Percentiles rank a stretch among this genome's conserved stretches.
These are phyloP conservation scores for Komagataella kurtzmanii DNA, from an alignment of 805 yeast genomes.

Conservation along the genomic window DNA sequence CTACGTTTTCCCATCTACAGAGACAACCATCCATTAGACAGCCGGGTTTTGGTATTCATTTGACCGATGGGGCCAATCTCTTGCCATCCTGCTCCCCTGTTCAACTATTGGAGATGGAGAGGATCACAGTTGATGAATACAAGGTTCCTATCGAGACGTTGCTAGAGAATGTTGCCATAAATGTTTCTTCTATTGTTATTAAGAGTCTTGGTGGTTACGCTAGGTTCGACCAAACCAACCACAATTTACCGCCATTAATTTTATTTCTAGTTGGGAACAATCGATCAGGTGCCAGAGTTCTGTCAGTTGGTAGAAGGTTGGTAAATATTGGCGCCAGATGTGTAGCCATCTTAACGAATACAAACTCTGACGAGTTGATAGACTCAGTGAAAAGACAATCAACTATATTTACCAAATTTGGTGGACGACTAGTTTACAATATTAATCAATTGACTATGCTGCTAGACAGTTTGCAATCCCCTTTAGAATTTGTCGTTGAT, in stretches of 20 bases:
- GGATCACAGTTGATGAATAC: slow-evolving; percentile 39
- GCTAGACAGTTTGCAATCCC: slow-evolving; percentile 42
- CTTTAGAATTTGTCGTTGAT: slow-evolving; percentile 70
- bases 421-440: slow-evolving; percentile 49
- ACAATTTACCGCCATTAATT: slow-evolving; percentile 70
- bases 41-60: slow-evolving; percentile 1
- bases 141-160: slow-evolving; percentile 30
- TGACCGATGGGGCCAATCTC: slow-evolving; percentile 10
- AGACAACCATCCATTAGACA: background rate
- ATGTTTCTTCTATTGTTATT: slow-evolving; percentile 45
- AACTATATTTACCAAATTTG: slow-evolving; percentile 40
- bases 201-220: slow-evolving; percentile 57
- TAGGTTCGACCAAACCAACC: slow-evolving; percentile 51
- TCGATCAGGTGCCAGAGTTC: slow-evolving; percentile 59
- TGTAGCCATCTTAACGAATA: slow-evolving; percentile 31
- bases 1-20: background rate
- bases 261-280: slow-evolving; percentile 63
- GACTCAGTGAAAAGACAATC: slow-evolving; percentile 30
- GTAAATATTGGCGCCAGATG: slow-evolving; percentile 63
- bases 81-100: slow-evolving; percentile 62
- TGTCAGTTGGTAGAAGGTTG: slow-evolving; percentile 71
- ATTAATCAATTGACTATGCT: slow-evolving; percentile 21
- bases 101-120: slow-evolving; percentile 67
- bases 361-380: slow-evolving; percentile 19
- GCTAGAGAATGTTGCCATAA: slow-evolving; percentile 58